These are phyloP conservation scores for Vigna hirtella DNA, from an alignment of 306 rosid genomes.

Conservation along the genomic window DNA sequence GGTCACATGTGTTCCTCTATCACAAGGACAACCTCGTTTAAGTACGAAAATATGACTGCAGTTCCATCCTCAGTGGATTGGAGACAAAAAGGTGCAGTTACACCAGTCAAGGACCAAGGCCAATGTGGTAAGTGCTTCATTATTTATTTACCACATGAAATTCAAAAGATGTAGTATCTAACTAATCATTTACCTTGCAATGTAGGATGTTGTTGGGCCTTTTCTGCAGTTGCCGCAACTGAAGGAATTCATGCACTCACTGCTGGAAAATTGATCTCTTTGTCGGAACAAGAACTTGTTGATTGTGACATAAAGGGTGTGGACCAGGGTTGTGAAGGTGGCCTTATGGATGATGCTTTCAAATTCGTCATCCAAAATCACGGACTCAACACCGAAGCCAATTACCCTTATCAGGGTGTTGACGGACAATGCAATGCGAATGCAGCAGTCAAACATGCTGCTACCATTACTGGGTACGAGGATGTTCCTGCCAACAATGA, in stretches of 20 bases:
- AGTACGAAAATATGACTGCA: constrained; percentile 39
- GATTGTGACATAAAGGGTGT: constrained; percentile 53
- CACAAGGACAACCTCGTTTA: constrained; percentile 43
- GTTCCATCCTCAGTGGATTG: constrained; percentile 42
- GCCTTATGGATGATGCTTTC: constrained; percentile 54
- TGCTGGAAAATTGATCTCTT: constrained; percentile 43
- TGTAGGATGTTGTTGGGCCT: constrained; percentile 57
- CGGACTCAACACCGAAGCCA: constrained; percentile 48
- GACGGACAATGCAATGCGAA: constrained; percentile 46
- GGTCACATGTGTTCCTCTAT: constrained; percentile 44
- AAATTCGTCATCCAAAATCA: constrained; percentile 49
- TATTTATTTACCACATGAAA: not conserved
- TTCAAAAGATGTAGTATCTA: not conserved
- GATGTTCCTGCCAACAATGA: constrained; percentile 54
- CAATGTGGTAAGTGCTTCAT: constrained; percentile 42
- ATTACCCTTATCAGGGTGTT: constrained; percentile 46
- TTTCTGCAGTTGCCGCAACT: constrained; percentile 56
- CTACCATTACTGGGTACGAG: constrained; percentile 42
- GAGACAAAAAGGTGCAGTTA: constrained; percentile 1
- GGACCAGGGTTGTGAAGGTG: constrained; percentile 57
- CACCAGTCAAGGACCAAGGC: constrained; percentile 41
- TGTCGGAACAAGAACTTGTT: constrained; percentile 58
- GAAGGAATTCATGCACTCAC: constrained; percentile 51
- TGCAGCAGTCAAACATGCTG: constrained; percentile 14
- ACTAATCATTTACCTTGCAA: constrained; percentile 17